Evolutionary conservation across 2,329 filamentous ascomycete species (phyloP).

Genomic region (Neocucurbitaria cava): DNA sequence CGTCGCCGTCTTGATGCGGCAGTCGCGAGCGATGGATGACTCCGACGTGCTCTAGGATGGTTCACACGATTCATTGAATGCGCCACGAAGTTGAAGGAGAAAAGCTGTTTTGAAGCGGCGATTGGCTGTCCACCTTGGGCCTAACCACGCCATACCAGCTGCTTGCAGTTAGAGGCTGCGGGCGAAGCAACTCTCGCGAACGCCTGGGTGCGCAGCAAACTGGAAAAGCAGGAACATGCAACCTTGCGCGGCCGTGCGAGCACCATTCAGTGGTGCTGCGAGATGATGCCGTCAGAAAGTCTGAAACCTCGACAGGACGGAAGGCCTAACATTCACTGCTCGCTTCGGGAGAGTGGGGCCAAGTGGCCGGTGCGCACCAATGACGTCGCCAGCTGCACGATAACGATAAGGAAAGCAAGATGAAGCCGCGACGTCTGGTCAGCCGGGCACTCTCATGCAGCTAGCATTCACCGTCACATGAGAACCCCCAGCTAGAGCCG

Average conservation of each 20-base stretch:
- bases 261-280: neutral
- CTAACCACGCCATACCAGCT: constrained; percentile 5
- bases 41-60: neutral
- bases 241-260: constrained; percentile 21
- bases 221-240: constrained; percentile 23
- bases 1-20: constrained; percentile 4
- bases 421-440: constrained; percentile 17
- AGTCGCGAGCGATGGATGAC: neutral
- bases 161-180: constrained; percentile 6
- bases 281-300: constrained; percentile 8
- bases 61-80: constrained; percentile 13
- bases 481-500: constrained; percentile 24
- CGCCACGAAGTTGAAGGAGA: constrained; percentile 12
- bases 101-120: neutral
- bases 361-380: constrained; percentile 19
- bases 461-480: constrained; percentile 36
- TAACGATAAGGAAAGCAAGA: constrained; percentile 30
- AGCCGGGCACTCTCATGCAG: constrained; percentile 33
- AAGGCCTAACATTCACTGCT: constrained; percentile 15
- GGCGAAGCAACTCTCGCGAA: constrained; percentile 15
- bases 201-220: constrained; percentile 5
- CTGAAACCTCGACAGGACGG: constrained; percentile 13
- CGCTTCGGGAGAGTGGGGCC: constrained; percentile 4
- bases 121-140: constrained; percentile 16
- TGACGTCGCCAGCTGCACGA: constrained; percentile 28